These are phyloP conservation scores for Tolypocladium paradoxum DNA, from an alignment of 2,329 filamentous ascomycete genomes.

Conservation along the genomic window DNA sequence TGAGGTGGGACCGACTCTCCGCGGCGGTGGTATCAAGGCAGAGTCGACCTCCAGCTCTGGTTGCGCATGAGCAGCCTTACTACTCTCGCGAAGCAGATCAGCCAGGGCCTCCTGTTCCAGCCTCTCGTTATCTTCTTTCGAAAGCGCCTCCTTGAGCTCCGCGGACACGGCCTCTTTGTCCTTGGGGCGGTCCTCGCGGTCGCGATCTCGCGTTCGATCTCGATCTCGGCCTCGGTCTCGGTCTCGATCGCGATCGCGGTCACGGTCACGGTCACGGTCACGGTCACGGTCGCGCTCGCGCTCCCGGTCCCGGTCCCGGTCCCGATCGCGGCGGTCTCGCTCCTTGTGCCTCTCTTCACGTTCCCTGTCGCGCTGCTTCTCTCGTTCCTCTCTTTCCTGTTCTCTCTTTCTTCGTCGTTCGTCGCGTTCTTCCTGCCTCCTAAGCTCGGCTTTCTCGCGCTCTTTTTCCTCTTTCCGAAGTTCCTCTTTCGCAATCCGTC, in stretches of 20 bases:
- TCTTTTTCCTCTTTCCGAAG: constrained; percentile 38
- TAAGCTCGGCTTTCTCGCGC: constrained; percentile 36
- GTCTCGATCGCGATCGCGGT: constrained; percentile 19
- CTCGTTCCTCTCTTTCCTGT: constrained; percentile 35
- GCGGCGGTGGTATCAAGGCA: constrained; percentile 43
- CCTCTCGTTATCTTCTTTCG: constrained; percentile 46
- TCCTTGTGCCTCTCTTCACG: constrained; percentile 27
- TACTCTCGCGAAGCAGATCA: constrained; percentile 49
- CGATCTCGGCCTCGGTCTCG: constrained; percentile 19
- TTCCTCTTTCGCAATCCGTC: constrained; percentile 45
- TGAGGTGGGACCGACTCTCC: constrained; percentile 40
- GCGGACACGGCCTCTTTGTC: constrained; percentile 29
- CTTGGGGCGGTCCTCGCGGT: constrained; percentile 20
- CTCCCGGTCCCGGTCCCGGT: constrained; percentile 19
- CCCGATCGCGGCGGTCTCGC: constrained; percentile 22
- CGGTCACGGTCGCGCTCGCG: constrained; percentile 17
- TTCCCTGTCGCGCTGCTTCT: constrained; percentile 26
- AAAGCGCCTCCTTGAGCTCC: constrained; percentile 41
- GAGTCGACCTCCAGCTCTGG: constrained; percentile 47
- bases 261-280: constrained; percentile 16
- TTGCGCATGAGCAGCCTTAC: constrained; percentile 33
- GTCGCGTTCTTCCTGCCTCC: constrained; percentile 39
- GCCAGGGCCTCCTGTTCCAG: constrained; percentile 48
- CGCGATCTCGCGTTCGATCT: constrained; percentile 18
- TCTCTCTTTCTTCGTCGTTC: constrained; percentile 39